These are phyloP conservation scores for Metarhizium anisopliae DNA, from an alignment of 2,329 filamentous ascomycete species.

Conservation along the genomic window DNA sequence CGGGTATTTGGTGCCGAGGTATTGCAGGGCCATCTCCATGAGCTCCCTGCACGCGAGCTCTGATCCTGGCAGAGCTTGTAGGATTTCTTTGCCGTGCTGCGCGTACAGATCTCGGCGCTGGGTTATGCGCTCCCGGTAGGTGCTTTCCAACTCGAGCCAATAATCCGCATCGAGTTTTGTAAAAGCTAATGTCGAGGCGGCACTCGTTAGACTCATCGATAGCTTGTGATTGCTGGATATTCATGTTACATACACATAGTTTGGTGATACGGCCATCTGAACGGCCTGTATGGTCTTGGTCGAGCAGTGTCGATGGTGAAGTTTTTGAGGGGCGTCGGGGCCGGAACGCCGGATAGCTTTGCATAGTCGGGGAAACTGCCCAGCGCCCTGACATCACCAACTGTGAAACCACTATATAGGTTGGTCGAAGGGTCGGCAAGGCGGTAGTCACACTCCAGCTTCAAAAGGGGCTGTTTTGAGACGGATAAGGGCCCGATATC, in stretches of 20 bases:
- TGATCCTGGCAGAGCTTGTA: conserved; percentile 62
- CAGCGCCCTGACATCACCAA: conserved; percentile 58
- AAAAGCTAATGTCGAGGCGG: conserved; percentile 45
- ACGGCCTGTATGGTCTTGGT: conserved; percentile 70
- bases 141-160: conserved; percentile 81
- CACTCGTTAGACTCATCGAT: not conserved
- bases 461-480: too few relatives aligned
- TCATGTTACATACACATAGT: conserved; percentile 66
- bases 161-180: conserved; percentile 72
- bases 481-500: too few relatives aligned
- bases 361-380: conserved; percentile 77
- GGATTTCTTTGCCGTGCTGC: conserved; percentile 53
- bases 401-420: conserved; percentile 52
- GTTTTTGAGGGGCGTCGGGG: not conserved
- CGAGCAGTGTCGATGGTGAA: conserved; percentile 62
- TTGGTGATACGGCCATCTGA: conserved; percentile 79
- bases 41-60: conserved; percentile 76
- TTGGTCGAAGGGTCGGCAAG: too few relatives aligned
- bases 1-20: conserved; percentile 70
- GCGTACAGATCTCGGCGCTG: conserved; percentile 59
- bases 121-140: conserved; percentile 57
- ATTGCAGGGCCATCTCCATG: conserved; percentile 80
- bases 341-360: conserved; percentile 61
- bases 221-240: not conserved
- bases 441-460: too few relatives aligned